phyloP scores from a whole-genome alignment of 495 filamentous ascomycete species.

The Lophium mytilinum region DNA sequence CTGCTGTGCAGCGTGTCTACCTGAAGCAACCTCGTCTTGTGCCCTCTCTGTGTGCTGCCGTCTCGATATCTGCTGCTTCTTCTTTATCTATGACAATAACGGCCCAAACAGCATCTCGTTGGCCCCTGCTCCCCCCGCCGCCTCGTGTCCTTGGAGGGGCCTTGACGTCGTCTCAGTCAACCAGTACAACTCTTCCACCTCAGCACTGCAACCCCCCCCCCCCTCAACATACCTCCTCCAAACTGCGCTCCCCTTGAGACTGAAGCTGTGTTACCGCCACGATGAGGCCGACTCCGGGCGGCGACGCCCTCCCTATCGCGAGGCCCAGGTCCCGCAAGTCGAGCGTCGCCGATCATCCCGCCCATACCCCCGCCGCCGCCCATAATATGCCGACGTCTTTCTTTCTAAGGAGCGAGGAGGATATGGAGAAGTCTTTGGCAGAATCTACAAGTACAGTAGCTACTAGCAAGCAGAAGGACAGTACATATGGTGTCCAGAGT shows the following conservation, averaged over 20 bases:
- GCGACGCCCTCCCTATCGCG: conserved; percentile 15
- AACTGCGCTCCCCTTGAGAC: neutral
- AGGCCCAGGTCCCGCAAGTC: conserved; percentile 21
- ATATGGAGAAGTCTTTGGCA: conserved; percentile 26
- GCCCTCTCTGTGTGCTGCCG: neutral
- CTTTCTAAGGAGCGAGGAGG: conserved; percentile 33
- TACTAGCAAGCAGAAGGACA: conserved; percentile 5
- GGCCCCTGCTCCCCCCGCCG: neutral
- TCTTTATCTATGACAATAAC: neutral
- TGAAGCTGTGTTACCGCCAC: neutral
- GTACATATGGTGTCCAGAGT: conserved; percentile 54
- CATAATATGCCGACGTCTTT: conserved; percentile 32
- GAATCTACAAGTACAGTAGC: conserved; percentile 1
- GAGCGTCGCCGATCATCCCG: conserved; percentile 18
- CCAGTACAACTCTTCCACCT: neutral
- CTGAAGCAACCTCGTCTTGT: neutral
- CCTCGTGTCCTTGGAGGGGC: neutral
- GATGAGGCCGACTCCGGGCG: conserved; percentile 21
- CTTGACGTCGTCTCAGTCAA: too few relatives aligned
- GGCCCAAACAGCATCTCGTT: neutral
- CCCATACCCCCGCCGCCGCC: conserved; percentile 11
- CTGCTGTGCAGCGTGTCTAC: neutral
- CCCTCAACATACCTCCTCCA: neutral
- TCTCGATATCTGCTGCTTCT: neutral
- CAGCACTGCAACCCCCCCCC: neutral